Evolutionary conservation across 2,329 filamentous ascomycete species (phyloP).

Genomic region (Epichloe baconii): DNA sequence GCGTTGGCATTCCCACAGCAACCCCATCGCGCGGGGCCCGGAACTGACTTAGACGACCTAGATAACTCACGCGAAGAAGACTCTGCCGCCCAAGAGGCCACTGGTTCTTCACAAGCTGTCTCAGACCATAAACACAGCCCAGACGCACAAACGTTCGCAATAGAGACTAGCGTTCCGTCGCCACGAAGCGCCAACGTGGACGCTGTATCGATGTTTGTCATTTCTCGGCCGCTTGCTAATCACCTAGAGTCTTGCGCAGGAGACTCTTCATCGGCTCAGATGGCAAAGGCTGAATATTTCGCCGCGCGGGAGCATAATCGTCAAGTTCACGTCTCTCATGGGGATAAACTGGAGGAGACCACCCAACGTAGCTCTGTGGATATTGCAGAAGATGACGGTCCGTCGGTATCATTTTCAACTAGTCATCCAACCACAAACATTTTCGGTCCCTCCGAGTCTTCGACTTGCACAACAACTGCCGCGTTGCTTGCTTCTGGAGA

Average conservation of each 20-base stretch:
- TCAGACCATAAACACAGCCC: background rate
- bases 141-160: background rate
- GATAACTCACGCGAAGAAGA: background rate
- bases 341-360: constrained; percentile 5
- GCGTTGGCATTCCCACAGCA: background rate
- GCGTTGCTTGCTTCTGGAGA: constrained; percentile 18
- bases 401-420: background rate
- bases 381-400: background rate
- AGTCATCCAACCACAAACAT: background rate
- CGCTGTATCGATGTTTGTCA: background rate
- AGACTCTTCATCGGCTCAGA: background rate
- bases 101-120: background rate
- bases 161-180: background rate
- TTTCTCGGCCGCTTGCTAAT: background rate
- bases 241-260: background rate
- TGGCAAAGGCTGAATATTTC: constrained; percentile 19
- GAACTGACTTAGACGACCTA: background rate
- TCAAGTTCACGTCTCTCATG: background rate
- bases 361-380: background rate
- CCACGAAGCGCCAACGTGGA: background rate
- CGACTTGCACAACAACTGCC: constrained; percentile 5
- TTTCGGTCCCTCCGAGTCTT: background rate
- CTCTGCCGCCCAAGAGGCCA: background rate
- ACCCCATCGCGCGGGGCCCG: background rate
- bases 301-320: constrained; percentile 25